Evolutionary conservation across 2,329 filamentous ascomycete genomes (phyloP).

Genomic region (Fusarium fujikuroi): DNA sequence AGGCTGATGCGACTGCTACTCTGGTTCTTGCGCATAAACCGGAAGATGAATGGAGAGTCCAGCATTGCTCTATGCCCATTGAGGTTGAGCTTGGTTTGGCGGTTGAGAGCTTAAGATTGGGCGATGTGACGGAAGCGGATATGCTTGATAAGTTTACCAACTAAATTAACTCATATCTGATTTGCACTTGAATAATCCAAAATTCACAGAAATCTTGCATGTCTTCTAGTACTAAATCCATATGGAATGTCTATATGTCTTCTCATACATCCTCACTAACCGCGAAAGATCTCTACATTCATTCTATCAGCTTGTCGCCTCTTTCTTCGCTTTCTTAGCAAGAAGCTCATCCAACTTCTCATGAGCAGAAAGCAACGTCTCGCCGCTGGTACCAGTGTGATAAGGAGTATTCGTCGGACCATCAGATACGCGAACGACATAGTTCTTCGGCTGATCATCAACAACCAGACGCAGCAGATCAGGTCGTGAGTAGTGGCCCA

Average conservation of each 20-base stretch:
- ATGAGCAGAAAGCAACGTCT: not conserved
- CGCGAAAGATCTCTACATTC: accelerated
- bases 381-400: not conserved
- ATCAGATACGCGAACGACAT: not conserved
- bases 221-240: no score
- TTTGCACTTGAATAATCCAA: no score
- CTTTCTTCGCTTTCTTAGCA: not conserved
- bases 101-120: not conserved
- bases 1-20: accelerated
- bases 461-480: conserved; percentile 50
- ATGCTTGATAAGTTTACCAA: not conserved
- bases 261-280: not conserved
- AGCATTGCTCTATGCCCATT: not conserved
- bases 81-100: not conserved
- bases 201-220: no score
- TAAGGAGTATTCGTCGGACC: not conserved
- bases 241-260: not conserved
- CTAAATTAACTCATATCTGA: not conserved
- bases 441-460: conserved; percentile 1
- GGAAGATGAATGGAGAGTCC: not conserved
- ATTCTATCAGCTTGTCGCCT: accelerated
- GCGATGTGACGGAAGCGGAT: not conserved
- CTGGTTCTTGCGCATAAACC: not conserved
- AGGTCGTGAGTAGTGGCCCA: conserved; percentile 49
- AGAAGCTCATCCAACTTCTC: not conserved